Conservation (phyloP, 2,329 filamentous ascomycete genomes). For the Colletotrichum musicola region DNA sequence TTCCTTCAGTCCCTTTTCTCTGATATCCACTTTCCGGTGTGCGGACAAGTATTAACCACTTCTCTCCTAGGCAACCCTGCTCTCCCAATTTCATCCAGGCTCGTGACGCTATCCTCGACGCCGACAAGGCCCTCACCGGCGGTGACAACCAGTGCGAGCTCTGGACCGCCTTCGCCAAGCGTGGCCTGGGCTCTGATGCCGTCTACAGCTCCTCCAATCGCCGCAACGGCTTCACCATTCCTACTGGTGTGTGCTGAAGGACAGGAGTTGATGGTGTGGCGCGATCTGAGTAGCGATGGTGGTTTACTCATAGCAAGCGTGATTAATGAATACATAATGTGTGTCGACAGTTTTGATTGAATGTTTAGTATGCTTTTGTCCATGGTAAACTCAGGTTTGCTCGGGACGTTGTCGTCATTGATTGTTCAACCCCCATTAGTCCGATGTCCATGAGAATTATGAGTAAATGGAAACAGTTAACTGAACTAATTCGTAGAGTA, state of each 20-base stretch:
- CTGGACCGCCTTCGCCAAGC: slow-evolving; percentile 69
- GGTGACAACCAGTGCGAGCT: slow-evolving; percentile 64
- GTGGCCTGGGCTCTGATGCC: slow-evolving; percentile 61
- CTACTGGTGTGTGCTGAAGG: slow-evolving; percentile 41
- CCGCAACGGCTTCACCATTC: slow-evolving; percentile 49
- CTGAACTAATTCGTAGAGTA: too few species aligned
- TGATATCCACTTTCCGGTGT: background rate
- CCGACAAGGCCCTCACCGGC: slow-evolving; percentile 63
- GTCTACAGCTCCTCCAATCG: slow-evolving; percentile 45
- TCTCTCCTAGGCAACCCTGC: slow-evolving; percentile 61
- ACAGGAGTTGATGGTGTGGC: background rate
- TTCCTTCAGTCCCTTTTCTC: background rate
- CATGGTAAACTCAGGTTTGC: too few species aligned
- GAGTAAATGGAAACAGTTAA: too few species aligned
- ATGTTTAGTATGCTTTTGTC: background rate
- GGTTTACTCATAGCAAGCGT: background rate
- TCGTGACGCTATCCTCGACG: slow-evolving; percentile 68
- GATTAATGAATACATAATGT: slow-evolving; percentile 21
- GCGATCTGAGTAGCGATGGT: background rate
- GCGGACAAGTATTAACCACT: too few species aligned
- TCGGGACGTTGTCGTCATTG: too few species aligned
- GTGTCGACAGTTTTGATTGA: background rate
- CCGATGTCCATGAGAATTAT: too few species aligned
- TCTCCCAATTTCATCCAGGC: slow-evolving; percentile 66
- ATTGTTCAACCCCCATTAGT: too few species aligned